Base-by-base conservation (phyloP, 192 early-diverging fungal genomes). In the Funneliformis geosporum region DNA sequence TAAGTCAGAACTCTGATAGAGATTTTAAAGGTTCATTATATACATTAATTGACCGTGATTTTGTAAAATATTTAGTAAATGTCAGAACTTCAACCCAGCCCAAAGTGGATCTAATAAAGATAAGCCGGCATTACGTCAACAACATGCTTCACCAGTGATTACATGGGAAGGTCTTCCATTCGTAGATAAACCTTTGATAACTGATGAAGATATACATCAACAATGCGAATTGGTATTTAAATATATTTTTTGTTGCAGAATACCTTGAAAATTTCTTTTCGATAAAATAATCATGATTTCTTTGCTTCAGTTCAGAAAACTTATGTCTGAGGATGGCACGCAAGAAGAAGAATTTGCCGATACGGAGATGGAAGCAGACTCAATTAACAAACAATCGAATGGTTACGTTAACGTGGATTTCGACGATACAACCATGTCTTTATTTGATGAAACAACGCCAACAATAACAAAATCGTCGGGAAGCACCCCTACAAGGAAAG, bases 51-150 rank as follows among this genome's bases (percentile, higher is more conserved):
- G 21, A 75, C 62, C 16, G n/a, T n/a, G 11, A 40, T 61, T 18
- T 21, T 12, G 9, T 47, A 60, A 59, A 46, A 55, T 68, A 12
- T 60, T 69, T 42, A 79, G 77, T 3, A 79, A 85, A 47, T 90
- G 89, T 74, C 73, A 81, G 25, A 80, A 82, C 44, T 90, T 86
- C 74, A 86, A 83, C 67, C 88, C 89, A 12, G 73, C 79, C 60
- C 85, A 88, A 68, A 71, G 85, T n/a, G 60, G 84, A 1, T 60
- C 81, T 23, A 79, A 81, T 72, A 88, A 86, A 40, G 92, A 93
- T 79, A 92, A 90, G 79, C 85, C 88, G 25, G 88, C 85, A 40
- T 39, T 82, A 42, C 86, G 88, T 75, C 82, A 87, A 61, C 72
- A 81, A 46, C 82, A 78, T 62, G 84, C 74, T 2, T 61, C 78